Conservation (phyloP, 192 early-diverging fungal genomes). For the Allomyces macrogynus region DNA sequence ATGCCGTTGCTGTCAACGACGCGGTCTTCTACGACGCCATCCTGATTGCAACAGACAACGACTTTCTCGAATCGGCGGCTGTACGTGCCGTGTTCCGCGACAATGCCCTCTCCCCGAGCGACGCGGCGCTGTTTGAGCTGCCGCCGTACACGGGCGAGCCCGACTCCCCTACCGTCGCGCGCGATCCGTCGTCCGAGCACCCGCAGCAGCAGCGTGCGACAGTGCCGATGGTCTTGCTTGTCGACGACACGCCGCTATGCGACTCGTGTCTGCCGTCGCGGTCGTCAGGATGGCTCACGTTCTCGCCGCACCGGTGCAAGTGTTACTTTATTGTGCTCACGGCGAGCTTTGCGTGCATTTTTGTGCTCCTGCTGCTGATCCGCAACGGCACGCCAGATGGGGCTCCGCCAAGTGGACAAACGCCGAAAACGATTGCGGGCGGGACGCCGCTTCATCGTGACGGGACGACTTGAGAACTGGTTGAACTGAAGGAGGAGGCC, state of each 20-base stretch:
- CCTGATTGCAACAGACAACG: slow-evolving; percentile 37
- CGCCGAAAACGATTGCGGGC: no score
- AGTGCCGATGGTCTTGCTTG: slow-evolving; percentile 11
- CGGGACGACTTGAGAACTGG: no score
- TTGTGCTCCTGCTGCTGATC: no score
- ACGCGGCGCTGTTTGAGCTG: slow-evolving; percentile 41
- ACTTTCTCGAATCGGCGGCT: slow-evolving; percentile 30
- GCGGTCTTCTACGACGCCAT: slow-evolving; percentile 21
- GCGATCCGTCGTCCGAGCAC: neutral
- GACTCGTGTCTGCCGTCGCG: slow-evolving; percentile 16
- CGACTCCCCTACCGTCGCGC: neutral
- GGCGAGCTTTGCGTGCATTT: no score
- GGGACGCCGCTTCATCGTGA: no score
- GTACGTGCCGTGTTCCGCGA: slow-evolving; percentile 24
- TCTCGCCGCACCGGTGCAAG: slow-evolving; percentile 11
- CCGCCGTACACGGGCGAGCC: slow-evolving; percentile 21
- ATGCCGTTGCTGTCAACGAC: neutral
- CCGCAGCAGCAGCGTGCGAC: no score
- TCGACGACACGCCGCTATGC: slow-evolving; percentile 18
- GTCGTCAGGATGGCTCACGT: neutral
- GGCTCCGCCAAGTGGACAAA: no score
- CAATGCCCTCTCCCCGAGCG: slow-evolving; percentile 27
- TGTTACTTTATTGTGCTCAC: slow-evolving; percentile 3
- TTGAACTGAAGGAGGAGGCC: no score
- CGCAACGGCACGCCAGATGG: no score